phyloP scores from a whole-genome alignment of 305 asterid genomes.

The Galium porrigens region DNA sequence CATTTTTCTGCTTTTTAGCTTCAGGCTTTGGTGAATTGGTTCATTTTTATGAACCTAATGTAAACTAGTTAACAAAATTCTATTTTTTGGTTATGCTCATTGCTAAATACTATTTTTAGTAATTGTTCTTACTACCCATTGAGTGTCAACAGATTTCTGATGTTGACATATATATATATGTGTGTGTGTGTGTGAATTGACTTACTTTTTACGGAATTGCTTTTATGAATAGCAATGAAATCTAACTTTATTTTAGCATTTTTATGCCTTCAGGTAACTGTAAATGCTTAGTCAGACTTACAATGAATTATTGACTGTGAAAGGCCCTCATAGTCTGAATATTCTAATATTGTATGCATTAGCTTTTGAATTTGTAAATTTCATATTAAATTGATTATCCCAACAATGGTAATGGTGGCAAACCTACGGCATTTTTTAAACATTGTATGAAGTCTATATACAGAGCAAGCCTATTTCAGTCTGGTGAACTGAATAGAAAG shows the following conservation, averaged over 20 bases:
- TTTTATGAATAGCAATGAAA: no score
- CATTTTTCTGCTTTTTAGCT: no score
- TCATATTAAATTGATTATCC: neutral
- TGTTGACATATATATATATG: neutral
- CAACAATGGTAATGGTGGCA: neutral
- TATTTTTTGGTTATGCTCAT: neutral
- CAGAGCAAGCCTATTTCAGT: neutral
- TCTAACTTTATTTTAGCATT: no score
- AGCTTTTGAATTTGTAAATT: neutral
- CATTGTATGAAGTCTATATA: neutral
- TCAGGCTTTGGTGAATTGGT: no score
- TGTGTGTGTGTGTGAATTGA: neutral
- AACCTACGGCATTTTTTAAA: neutral
- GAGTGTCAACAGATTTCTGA: neutral
- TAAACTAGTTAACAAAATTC: neutral
- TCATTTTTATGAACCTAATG: neutral
- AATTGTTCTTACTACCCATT: neutral
- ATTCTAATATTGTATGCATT: neutral
- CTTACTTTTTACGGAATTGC: no score
- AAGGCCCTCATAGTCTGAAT: neutral
- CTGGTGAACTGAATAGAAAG: neutral
- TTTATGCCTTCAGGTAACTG: no score
- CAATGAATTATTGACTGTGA: neutral
- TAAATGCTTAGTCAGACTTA: no score
- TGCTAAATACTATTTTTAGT: neutral